phyloP scores from a whole-genome alignment of 305 asterid genomes.

The Stenogyne calaminthoides region DNA sequence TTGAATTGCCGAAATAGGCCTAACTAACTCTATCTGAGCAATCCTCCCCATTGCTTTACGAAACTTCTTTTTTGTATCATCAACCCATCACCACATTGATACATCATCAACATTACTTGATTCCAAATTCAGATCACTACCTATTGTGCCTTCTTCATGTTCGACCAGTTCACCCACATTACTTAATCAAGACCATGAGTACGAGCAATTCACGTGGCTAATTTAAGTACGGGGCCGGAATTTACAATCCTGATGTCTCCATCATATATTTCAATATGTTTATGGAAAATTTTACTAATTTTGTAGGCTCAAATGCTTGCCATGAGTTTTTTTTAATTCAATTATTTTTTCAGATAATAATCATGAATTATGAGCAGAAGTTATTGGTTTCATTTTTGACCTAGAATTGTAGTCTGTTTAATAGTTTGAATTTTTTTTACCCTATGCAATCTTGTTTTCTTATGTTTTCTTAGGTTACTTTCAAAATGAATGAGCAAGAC shows the following conservation, averaged over 20 bases:
- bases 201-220: not conserved
- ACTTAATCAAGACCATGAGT: not conserved
- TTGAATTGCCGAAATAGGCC: not conserved
- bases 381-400: not conserved
- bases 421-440: not conserved
- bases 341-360: not conserved
- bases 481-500: not conserved
- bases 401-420: not conserved
- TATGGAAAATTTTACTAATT: not conserved
- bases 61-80: conserved; percentile 23
- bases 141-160: not conserved
- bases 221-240: not conserved
- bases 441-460: not conserved
- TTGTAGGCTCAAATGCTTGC: not conserved
- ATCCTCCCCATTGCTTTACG: conserved; percentile 23
- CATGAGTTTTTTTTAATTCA: not conserved
- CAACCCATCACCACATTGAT: conserved; percentile 16
- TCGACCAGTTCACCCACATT: not conserved
- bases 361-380: not conserved
- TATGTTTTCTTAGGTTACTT: not conserved
- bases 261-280: not conserved
- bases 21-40: not conserved
- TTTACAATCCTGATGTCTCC: not conserved
- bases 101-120: conserved; percentile 23
- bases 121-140: not conserved